Percentiles rank a stretch among this genome's conserved stretches.
Evolutionary conservation across 169 alveolate species (phyloP).

Genomic region (Plasmodium vinckei): DNA sequence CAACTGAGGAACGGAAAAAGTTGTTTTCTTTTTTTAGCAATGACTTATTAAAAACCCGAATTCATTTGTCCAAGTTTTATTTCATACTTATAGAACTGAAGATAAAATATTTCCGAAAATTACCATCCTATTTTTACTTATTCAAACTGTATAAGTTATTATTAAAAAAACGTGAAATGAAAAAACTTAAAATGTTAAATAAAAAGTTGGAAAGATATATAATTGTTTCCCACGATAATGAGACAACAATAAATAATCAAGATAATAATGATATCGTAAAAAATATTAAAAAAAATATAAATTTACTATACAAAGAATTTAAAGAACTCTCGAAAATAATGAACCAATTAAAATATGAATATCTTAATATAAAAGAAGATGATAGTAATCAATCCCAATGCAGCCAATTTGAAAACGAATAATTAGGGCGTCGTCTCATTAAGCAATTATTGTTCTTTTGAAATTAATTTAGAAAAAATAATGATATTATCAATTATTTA

Average conservation of each 20-base stretch:
- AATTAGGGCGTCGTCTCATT: too few relatives aligned
- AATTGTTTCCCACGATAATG: constrained; percentile 18
- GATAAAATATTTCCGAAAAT: constrained; percentile 62
- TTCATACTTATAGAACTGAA: constrained; percentile 79
- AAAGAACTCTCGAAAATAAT: constrained; percentile 32
- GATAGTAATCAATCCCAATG: not conserved
- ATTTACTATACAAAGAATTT: constrained; percentile 48
- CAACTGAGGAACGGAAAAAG: constrained; percentile 77
- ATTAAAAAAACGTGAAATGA: constrained; percentile 16
- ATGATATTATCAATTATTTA: too few relatives aligned
- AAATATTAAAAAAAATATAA: constrained; percentile 42
- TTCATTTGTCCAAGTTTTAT: constrained; percentile 79
- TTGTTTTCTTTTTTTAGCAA: constrained; percentile 78
- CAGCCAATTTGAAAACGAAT: too few relatives aligned
- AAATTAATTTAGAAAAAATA: too few relatives aligned
- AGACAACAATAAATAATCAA: not conserved
- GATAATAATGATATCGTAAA: constrained; percentile 22
- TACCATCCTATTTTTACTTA: constrained; percentile 77
- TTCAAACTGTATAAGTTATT: constrained; percentile 71
- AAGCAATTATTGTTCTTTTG: too few relatives aligned
- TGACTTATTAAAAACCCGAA: constrained; percentile 72
- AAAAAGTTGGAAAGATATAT: constrained; percentile 66
- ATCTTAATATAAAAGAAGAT: constrained; percentile 37
- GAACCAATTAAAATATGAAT: constrained; percentile 48
- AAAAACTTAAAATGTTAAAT: constrained; percentile 44